A percentile compares a stretch with the other conserved stretches of the same genome.
These are phyloP conservation scores for Lactifluus rugatus DNA, from an alignment of 768 basidiomycete genomes.

Conservation along the genomic window DNA sequence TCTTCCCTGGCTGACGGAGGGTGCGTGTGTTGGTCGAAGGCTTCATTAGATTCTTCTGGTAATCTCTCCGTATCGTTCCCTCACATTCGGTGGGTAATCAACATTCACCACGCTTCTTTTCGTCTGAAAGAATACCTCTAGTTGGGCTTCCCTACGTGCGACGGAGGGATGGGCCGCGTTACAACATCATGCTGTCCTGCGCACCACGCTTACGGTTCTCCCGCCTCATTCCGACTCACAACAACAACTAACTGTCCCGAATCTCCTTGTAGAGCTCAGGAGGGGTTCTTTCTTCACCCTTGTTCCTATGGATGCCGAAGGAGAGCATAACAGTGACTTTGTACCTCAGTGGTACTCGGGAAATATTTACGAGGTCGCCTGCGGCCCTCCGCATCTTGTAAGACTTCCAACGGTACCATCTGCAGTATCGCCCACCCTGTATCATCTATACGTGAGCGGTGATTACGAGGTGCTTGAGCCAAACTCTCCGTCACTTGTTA, in stretches of 20 bases:
- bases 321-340: slow-evolving; percentile 14
- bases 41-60: slow-evolving; percentile 34
- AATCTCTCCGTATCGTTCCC: slow-evolving; percentile 56
- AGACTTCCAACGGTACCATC: slow-evolving; percentile 41
- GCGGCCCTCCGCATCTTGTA: slow-evolving; percentile 39
- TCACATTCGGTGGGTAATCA: slow-evolving; percentile 38
- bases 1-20: slow-evolving; percentile 63
- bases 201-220: slow-evolving; percentile 49
- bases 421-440: slow-evolving; percentile 35
- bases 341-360: slow-evolving; percentile 65
- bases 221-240: slow-evolving; percentile 29
- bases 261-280: slow-evolving; percentile 48
- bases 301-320: slow-evolving; percentile 32
- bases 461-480: slow-evolving; percentile 59
- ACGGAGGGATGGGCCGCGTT: slow-evolving; percentile 83
- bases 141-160: slow-evolving; percentile 62
- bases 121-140: slow-evolving; percentile 22
- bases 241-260: slow-evolving; percentile 25
- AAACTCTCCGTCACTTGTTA: neutral
- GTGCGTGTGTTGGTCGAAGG: slow-evolving; percentile 46
- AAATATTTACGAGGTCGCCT: slow-evolving; percentile 70
- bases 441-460: slow-evolving; percentile 66
- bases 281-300: slow-evolving; percentile 75
- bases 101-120: neutral
- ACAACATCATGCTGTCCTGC: slow-evolving; percentile 69